Evolutionary conservation across 257 asterid species (phyloP).

Genomic region (Voacanga thouarsii): DNA sequence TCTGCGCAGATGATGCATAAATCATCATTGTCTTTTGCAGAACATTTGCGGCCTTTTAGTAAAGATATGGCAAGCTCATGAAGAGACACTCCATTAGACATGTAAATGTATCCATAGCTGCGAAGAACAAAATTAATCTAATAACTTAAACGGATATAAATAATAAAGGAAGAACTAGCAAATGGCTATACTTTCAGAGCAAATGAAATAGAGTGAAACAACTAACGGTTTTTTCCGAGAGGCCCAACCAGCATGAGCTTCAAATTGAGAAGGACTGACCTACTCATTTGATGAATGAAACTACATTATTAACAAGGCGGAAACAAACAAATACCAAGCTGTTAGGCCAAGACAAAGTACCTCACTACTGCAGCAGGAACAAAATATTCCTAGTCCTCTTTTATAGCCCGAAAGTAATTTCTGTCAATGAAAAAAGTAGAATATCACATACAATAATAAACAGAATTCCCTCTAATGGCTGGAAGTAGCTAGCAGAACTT

Average conservation of each 20-base stretch:
- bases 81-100: slow-evolving; percentile 95
- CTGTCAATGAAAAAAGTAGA: slow-evolving; percentile 39
- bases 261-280: slow-evolving; percentile 97
- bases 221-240: slow-evolving; percentile 95
- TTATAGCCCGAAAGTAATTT: slow-evolving; percentile 88
- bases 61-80: slow-evolving; percentile 86
- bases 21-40: slow-evolving; percentile 77
- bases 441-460: slow-evolving; percentile 13
- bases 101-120: slow-evolving; percentile 94
- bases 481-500: slow-evolving; percentile 6
- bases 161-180: neutral
- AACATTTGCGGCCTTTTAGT: slow-evolving; percentile 68
- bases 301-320: slow-evolving; percentile 1
- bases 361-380: slow-evolving; percentile 85
- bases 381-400: slow-evolving; percentile 80
- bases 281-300: slow-evolving; percentile 33
- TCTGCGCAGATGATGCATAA: slow-evolving; percentile 96
- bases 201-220: slow-evolving; percentile 12
- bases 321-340: too few relatives aligned
- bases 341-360: slow-evolving; percentile 34
- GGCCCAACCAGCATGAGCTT: slow-evolving; percentile 99
- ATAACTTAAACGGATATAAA: neutral
- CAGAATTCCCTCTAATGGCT: neutral
- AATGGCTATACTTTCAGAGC: slow-evolving; percentile 17
- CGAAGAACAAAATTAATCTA: slow-evolving; percentile 17